Evolutionary conservation across 2,329 filamentous ascomycete species (phyloP), one percentile per base, ranked within the genome.

Genomic region (Zymoseptoria tritici): DNA sequence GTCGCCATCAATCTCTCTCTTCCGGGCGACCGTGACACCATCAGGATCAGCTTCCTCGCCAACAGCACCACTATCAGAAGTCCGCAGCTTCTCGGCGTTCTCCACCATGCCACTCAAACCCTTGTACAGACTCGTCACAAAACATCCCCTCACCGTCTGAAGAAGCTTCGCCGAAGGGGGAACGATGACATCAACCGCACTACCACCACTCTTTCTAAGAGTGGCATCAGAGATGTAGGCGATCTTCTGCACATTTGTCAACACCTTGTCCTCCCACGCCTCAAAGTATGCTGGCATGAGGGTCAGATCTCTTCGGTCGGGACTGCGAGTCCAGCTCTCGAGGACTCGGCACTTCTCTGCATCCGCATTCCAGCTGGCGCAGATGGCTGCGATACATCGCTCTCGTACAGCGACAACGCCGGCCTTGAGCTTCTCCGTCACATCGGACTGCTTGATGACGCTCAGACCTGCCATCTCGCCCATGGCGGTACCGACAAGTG

Each of bases 21-120:
- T 65, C 4, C 62, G 53, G 6, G 64, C 57, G 1, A 77, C 67
- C 0, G 75, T 77, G 1, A 81, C 72, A 57, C 78, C 75, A 62
- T 83, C 79, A 36, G 81, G 74, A 58, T 81, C 80, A 70, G 80
- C 78, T 59, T 81, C 79, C 59, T 79, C 79, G 8, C 79, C 77
- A 21, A 61, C 58, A 20, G 77, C 77, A 29, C 60, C 56, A 0
- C 83, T 78, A 24, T 53, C 52, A 29, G 52, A 53, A 9, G 20
- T 26, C 16, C 52, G 22, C 22, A 29, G n/a, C 52, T 22, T 53
- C 22, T 22, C 29, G 2, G 94, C 93, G 74, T 96, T 97, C 75
- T 97, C 94, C 1, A 99, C 91, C 85, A 99, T 93, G 21, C 93
- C 94, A 68, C 90, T 95, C 46, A 99, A 78, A 6, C 91, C 91